Evolutionary conservation across 768 basidiomycete genomes (phyloP).

Genomic region (Xanthoconium purpureum): DNA sequence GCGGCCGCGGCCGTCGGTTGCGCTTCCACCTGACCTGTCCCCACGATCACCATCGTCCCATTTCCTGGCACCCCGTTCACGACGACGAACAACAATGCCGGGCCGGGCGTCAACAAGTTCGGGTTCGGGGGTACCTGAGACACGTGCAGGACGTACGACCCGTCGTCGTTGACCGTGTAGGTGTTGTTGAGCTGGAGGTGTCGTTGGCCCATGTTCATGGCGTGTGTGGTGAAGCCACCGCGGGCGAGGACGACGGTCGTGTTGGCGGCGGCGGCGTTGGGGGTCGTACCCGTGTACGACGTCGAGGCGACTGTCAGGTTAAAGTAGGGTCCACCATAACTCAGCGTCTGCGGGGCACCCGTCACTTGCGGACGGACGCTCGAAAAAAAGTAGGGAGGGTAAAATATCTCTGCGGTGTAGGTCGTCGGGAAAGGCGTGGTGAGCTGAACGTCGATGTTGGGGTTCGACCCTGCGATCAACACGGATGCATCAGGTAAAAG

Average conservation of each 20-base stretch:
- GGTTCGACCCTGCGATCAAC: slow-evolving; percentile 89
- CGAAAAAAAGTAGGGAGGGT: slow-evolving; percentile 83
- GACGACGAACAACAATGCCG: slow-evolving; percentile 77
- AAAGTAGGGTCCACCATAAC: slow-evolving; percentile 82
- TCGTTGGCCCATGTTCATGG: slow-evolving; percentile 87
- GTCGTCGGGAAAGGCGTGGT: slow-evolving; percentile 67
- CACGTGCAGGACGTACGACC: slow-evolving; percentile 75
- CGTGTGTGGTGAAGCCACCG: slow-evolving; percentile 83
- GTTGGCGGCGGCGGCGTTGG: slow-evolving; percentile 69
- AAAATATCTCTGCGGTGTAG: slow-evolving; percentile 85
- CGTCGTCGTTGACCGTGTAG: slow-evolving; percentile 76
- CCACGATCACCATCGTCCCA: slow-evolving; percentile 73
- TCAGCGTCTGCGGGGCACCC: slow-evolving; percentile 68
- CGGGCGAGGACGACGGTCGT: slow-evolving; percentile 77
- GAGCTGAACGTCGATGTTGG: slow-evolving; percentile 78
- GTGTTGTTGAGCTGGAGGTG: slow-evolving; percentile 80
- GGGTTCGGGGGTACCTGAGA: slow-evolving; percentile 82
- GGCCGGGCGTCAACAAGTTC: slow-evolving; percentile 86
- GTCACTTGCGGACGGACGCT: slow-evolving; percentile 62
- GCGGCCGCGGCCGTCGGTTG: slow-evolving; percentile 53
- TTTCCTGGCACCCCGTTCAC: slow-evolving; percentile 83
- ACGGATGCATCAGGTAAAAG: slow-evolving; percentile 86
- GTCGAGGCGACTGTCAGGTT: slow-evolving; percentile 65
- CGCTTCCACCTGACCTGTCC: slow-evolving; percentile 70
- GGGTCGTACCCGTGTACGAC: slow-evolving; percentile 58